Base-by-base conservation (phyloP, 2,329 filamentous ascomycete species). In the Malbranchea cinnamomea region DNA sequence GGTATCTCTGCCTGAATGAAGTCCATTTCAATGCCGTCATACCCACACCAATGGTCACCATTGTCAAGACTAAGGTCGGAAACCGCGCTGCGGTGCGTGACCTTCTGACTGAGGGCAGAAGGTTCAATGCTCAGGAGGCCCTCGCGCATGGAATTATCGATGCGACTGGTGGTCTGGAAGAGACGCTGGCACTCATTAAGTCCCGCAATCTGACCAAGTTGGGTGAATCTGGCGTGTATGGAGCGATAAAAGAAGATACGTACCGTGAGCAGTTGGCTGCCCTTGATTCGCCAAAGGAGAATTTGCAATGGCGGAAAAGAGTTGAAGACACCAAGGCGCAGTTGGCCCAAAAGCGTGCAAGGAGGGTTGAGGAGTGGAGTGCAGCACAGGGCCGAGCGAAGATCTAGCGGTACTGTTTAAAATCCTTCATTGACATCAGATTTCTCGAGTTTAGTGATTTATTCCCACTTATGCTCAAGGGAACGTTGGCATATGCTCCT, bases 1-100 rank as follows among this genome's bases (percentile, higher is more conserved):
- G 81, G n/a, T 85, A 72, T 54, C 52, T 80, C 22, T 87, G 81
- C 54, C 59, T 89, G 41, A 87, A 87, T 53, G 81, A 89, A 57
- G 63, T 89, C 9, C 74, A 84, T 41, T 78, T 89, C 37, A 80
- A 81, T 30, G 75, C 76, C 1, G 70, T 76, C n/a, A 66, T 89
- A 20, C 68, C 74, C 40, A 66, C 79, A 2, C 65, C 78, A 35
- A 84, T 91, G 78, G 68, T 68, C 31, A 62, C 64, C 28, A 69
- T 89, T 39, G 87, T 89, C 59, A 65, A 78, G 9, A 59, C 74
- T 42, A 89, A 87, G 54, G 50, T 76, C 3, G 43, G 64, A 0
- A 51, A 63, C 6, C 52, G 63, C 1, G 35, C 47, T 2, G 62
- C 65, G 0, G 78, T 75, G 48, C 65, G 78, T 20, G 58, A 60